Conservation (phyloP, 768 basidiomycete species). For the Termitomyces sp. region DNA sequence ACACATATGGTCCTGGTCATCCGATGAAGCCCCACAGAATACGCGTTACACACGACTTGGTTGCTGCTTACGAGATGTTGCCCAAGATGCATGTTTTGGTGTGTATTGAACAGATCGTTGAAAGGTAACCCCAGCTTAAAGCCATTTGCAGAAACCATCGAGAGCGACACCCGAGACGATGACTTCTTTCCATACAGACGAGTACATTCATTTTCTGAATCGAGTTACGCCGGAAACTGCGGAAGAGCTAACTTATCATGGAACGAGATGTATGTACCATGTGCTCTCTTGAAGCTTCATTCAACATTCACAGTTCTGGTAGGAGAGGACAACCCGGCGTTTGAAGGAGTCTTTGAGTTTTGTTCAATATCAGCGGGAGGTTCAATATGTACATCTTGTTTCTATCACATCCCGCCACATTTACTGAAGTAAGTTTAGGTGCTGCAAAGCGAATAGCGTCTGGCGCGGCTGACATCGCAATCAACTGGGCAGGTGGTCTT, state of each 20-base stretch:
- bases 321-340: conserved; percentile 94
- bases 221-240: conserved; percentile 89
- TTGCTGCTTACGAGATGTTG: conserved; percentile 87
- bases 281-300: neutral
- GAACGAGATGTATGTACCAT: conserved; percentile 62
- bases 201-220: conserved; percentile 90
- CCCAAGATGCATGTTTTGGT: conserved; percentile 92
- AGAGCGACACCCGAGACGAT: conserved; percentile 71
- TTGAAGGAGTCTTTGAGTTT: conserved; percentile 96
- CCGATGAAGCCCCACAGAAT: conserved; percentile 98
- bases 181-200: conserved; percentile 95
- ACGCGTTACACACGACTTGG: conserved; percentile 88
- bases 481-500: conserved; percentile 97
- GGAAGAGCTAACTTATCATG: conserved; percentile 79
- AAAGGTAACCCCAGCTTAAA: neutral
- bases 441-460: conserved; percentile 80
- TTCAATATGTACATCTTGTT: conserved; percentile 62
- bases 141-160: conserved; percentile 48
- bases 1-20: conserved; percentile 84
- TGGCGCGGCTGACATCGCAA: conserved; percentile 86
- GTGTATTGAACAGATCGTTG: conserved; percentile 16
- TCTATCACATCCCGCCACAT: neutral
- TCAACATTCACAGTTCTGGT: conserved; percentile 36
- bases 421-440: conserved; percentile 31
- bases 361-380: conserved; percentile 96